Evolutionary conservation across 805 yeast species (phyloP).

Genomic region (Hyphopichia homilentoma): DNA sequence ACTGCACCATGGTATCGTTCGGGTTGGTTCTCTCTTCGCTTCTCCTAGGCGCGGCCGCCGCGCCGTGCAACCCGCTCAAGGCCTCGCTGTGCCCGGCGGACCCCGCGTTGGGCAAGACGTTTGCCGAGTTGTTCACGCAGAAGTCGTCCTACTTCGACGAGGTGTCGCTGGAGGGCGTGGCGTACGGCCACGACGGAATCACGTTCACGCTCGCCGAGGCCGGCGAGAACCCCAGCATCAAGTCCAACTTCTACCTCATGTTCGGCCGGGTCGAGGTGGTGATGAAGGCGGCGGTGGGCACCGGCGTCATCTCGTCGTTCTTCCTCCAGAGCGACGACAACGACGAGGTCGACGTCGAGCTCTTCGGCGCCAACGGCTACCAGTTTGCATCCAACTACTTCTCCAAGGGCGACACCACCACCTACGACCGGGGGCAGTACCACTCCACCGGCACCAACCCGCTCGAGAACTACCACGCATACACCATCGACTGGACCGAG

Average conservation of each 20-base stretch:
- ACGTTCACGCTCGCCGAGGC: constrained; percentile 54
- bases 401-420: constrained; percentile 72
- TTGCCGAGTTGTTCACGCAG: constrained; percentile 23
- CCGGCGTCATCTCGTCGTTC: constrained; percentile 77
- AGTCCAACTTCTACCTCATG: constrained; percentile 81
- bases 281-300: constrained; percentile 70
- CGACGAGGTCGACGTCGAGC: constrained; percentile 88
- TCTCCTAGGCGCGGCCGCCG: no score
- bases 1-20: no score
- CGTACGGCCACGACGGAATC: constrained; percentile 55
- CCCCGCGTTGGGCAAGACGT: constrained; percentile 25
- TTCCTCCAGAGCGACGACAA: constrained; percentile 78
- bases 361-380: constrained; percentile 75
- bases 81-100: constrained; percentile 22
- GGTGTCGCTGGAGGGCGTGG: constrained; percentile 17
- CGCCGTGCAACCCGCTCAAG: constrained; percentile 26
- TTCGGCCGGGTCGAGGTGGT: constrained; percentile 79
- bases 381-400: constrained; percentile 79
- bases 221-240: constrained; percentile 74
- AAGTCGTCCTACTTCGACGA: constrained; percentile 18
- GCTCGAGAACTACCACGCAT: constrained; percentile 61
- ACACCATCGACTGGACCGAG: constrained; percentile 81
- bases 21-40: no score
- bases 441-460: constrained; percentile 56
- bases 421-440: constrained; percentile 78